These are phyloP conservation scores for Penicillium argentinense DNA, from an alignment of 495 filamentous ascomycete genomes.

Conservation along the genomic window DNA sequence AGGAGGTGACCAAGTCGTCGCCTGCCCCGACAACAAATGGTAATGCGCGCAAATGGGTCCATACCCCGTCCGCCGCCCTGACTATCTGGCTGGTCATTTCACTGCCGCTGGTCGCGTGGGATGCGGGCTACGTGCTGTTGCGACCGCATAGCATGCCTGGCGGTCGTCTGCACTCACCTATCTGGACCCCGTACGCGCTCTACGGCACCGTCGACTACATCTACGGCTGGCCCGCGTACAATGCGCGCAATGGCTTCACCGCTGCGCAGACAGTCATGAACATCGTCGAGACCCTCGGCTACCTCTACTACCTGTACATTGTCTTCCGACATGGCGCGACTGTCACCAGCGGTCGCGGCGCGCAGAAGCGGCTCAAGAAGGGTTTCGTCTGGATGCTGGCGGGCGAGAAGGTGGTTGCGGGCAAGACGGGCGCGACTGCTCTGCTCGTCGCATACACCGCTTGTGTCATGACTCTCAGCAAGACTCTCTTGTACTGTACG, in stretches of 20 bases:
- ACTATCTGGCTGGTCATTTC: conserved; percentile 76
- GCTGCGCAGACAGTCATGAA: conserved; percentile 76
- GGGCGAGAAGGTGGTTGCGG: conserved; percentile 54
- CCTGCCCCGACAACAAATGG: conserved; percentile 26
- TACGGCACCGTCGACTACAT: conserved; percentile 81
- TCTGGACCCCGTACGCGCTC: conserved; percentile 79
- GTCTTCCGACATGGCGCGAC: conserved; percentile 52
- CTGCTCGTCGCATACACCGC: conserved; percentile 67
- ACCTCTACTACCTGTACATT: conserved; percentile 66
- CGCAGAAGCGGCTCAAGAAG: conserved; percentile 33
- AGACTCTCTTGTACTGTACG: conserved; percentile 86
- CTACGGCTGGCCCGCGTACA: conserved; percentile 79
- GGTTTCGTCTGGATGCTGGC: conserved; percentile 43
- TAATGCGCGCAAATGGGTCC: conserved; percentile 52
- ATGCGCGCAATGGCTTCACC: conserved; percentile 74
- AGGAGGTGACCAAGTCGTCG: conserved; percentile 27
- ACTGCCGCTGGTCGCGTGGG: conserved; percentile 83
- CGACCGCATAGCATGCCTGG: conserved; percentile 85
- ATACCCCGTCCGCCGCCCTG: conserved; percentile 63
- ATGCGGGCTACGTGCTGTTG: conserved; percentile 75
- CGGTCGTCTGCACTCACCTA: conserved; percentile 67
- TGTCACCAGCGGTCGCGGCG: conserved; percentile 29
- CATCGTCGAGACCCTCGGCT: conserved; percentile 67
- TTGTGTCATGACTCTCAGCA: conserved; percentile 79
- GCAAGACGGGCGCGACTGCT: conserved; percentile 59